Evolutionary conservation across 441 rosid genomes (phyloP), one percentile per base, ranked within the genome.

Genomic region (Brassica balearica): DNA sequence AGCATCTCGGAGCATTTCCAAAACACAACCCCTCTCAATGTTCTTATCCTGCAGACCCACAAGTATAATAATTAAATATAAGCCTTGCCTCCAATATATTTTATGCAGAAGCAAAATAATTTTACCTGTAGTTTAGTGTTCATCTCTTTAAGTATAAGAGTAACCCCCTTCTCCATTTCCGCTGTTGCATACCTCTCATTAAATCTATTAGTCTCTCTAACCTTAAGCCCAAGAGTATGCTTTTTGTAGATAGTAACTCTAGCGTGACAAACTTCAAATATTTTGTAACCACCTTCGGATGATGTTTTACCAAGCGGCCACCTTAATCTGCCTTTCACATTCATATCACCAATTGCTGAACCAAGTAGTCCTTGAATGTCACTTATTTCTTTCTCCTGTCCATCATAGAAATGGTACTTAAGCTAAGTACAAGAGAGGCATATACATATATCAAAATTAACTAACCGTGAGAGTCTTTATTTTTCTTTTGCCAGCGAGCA

Each of bases 331-430:
- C 89, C 90, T 71, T 84, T 87, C 74, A 85, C 86, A 55, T 79
- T 82, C 3, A 84, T 75, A 85, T 90, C 95, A 59, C 84, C 5
- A 76, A 82, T 77, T 19, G 91, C 90, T 51, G 82, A 84, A 80
- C 65, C 72, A 41, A 92, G 68, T 72, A 92, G 72, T 64, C 77
- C 73, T 41, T 61, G 82, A 36, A 90, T 81, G 79, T 79, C 76
- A 9, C 79, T 60, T 56, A 67, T 62, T 82, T 88, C 93, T 32
- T 85, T 84, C 22, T 87, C 91, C 92, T 91, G 85, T 3, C 27
- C 38, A 72, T 46, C 61, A 46, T 11, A 46, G 8, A 23, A 19
- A 41, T 0, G 22, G 0, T 2, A 20, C 65, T 4, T 7, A 38
- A 32, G 5, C 20, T 19, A 71, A 60, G 68, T 23, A 55, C 34